Evolutionary conservation across 1,139 yeast species (phyloP), one percentile per base, ranked within the genome.

Genomic region (Kodamaea derodonti): DNA sequence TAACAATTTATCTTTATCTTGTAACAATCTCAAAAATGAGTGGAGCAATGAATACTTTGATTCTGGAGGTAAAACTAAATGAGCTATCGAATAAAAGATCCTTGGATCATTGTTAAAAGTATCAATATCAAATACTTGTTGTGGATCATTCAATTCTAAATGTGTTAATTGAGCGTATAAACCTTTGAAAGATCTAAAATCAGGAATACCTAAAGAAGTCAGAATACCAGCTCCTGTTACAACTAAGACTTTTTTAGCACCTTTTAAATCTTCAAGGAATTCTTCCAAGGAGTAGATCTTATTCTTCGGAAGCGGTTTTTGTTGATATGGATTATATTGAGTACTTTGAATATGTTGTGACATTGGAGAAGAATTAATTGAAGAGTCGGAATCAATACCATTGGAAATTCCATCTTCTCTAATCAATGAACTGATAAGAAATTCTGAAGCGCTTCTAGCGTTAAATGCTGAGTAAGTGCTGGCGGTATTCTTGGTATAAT

Each of bases 221-320:
- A 95, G 86, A 36, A 92, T 88, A 16, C 98, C 98, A 0, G 98
- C 98, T 11, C 98, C 98, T 0, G 97, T 87, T 15, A 92, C 64
- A 2, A 92, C 94, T 43, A 92, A 52, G 11, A 92, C 74, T 35
- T 79, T 82, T 15, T 71, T 57, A 1, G 55, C 46, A 5, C 34
- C 20, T 10, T 30, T 20, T 22, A 46, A 32, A 17, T 42, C 43
- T 3, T 14, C n/a, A 12, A 44, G 25, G 23, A 42, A 46, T 13
- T 22, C 29, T 7, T 32, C 40, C 14, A 45, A 7, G 34, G 18
- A 28, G 28, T 32, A 35, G 9, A 28, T 18, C 12, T 6, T 11
- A 10, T 34, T 34, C 14, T 31, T 31, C 20, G 25, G 17, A 25
- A 32, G 14, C 14, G 32, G 30, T 29, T 29, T 29, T 25, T 35